Percentiles rank a stretch among this genome's conserved stretches.
These are phyloP conservation scores for Chlorella sp. DNA, from an alignment of 139 green algal genomes.

Conservation along the genomic window DNA sequence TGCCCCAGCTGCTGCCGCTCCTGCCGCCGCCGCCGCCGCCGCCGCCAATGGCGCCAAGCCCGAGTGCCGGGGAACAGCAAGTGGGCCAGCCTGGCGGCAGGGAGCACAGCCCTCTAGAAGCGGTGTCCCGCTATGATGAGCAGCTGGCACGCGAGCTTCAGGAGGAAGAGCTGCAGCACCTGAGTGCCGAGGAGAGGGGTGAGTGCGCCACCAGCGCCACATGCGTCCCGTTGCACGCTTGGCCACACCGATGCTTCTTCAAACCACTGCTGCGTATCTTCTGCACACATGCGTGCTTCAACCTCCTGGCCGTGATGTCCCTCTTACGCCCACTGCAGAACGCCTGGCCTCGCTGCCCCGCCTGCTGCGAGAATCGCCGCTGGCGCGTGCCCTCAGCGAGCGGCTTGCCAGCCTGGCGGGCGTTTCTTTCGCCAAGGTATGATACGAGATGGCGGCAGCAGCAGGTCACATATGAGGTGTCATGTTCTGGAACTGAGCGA, in stretches of 20 bases:
- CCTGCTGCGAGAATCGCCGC: neutral
- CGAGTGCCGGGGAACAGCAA: neutral
- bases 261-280: neutral
- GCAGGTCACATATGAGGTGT: no score
- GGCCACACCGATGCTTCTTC: neutral
- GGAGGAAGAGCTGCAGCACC: conserved; percentile 23
- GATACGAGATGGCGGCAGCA: neutral
- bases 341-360: neutral
- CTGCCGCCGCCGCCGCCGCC: neutral
- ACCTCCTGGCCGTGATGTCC: neutral
- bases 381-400: neutral
- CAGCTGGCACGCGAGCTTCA: conserved; percentile 12
- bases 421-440: neutral
- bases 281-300: neutral
- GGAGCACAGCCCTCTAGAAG: neutral
- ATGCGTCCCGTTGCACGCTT: no score
- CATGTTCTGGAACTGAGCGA: no score
- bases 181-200: neutral
- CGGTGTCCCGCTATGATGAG: neutral
- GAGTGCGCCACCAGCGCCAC: neutral
- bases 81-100: neutral
- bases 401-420: neutral
- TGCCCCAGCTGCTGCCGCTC: neutral
- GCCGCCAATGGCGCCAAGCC: neutral
- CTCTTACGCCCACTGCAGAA: neutral